Evolutionary conservation across 345 rosid genomes (phyloP), one percentile per base, ranked within the genome.

Genomic region (Aethionema arabicum): DNA sequence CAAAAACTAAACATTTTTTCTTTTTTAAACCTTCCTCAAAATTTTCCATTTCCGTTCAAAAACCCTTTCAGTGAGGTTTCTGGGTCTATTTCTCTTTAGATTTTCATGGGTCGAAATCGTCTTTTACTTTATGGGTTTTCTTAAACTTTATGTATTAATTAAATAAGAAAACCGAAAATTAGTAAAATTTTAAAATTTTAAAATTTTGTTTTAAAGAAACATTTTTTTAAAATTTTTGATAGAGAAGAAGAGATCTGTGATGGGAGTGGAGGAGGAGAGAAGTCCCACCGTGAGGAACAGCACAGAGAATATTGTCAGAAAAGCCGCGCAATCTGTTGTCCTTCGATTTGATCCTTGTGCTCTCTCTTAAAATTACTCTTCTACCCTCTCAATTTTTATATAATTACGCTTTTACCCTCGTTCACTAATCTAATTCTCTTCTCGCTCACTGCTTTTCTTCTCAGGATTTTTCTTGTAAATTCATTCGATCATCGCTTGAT

Each of bases 281-380:
- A 12, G 40, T 21, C 50, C 74, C 16, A 63, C 3, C 47, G 53
- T 11, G 63, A 15, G 21, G 33, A 7, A 65, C 63, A 10, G 67
- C 61, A 51, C 77, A 86, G 85, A 80, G 87, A 82, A 82, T 83
- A 83, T 78, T 86, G 90, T 86, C 93, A 83, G 90, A 45, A 72
- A 72, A 59, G 70, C 70, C 70, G 66, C 70, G 59, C 55, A 43
- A 64, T 56, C 64, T 70, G 42, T 27, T 43, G 10, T 43, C 32
- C 47, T 64, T 36, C 63, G 57, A 50, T 63, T 71, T 63, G 54
- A 11, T 51, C 56, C 11, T 35, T 56, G 8, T 55, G 33, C 12
- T 32, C n/a, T 16, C 38, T 29, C 12, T 31, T 3, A 12, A 9
- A 11, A 36, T 58, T 64, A 64, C 76, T 0, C 44, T 11, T 65